Evolutionary conservation across 2,329 filamentous ascomycete species (phyloP).

Genomic region (Purpureocillium lavendulum): DNA sequence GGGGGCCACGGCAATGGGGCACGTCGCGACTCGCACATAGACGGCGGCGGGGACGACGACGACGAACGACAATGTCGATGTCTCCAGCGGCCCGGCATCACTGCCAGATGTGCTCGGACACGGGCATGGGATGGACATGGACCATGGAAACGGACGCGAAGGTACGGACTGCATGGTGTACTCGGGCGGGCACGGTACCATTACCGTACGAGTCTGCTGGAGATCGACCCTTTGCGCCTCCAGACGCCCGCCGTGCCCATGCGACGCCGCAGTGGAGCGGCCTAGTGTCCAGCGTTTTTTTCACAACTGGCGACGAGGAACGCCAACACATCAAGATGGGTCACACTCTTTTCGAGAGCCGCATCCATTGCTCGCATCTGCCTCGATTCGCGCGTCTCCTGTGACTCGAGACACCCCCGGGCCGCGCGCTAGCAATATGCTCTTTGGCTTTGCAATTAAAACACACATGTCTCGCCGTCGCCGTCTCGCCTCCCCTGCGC

Average conservation of each 20-base stretch:
- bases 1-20: no score
- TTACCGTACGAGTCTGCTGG: background rate
- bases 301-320: constrained; percentile 73
- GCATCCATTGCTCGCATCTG: constrained; percentile 55
- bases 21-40: no score
- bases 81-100: no score
- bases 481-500: constrained; percentile 43
- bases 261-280: constrained; percentile 52
- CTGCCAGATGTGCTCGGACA: no score
- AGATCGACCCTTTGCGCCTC: constrained; percentile 9
- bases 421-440: constrained; percentile 38
- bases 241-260: constrained; percentile 1
- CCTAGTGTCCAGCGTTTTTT: constrained; percentile 47
- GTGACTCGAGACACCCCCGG: constrained; percentile 34
- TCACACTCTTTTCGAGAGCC: constrained; percentile 57
- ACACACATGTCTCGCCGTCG: constrained; percentile 52
- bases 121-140: no score
- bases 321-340: constrained; percentile 87
- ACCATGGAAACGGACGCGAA: no score
- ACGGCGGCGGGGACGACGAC: no score
- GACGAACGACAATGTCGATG: no score
- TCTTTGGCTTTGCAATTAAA: constrained; percentile 49
- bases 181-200: no score
- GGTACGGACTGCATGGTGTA: no score
- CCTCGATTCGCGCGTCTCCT: constrained; percentile 23